These are phyloP conservation scores for Laguncularia racemosa DNA, from an alignment of 345 rosid species.

Conservation along the genomic window DNA sequence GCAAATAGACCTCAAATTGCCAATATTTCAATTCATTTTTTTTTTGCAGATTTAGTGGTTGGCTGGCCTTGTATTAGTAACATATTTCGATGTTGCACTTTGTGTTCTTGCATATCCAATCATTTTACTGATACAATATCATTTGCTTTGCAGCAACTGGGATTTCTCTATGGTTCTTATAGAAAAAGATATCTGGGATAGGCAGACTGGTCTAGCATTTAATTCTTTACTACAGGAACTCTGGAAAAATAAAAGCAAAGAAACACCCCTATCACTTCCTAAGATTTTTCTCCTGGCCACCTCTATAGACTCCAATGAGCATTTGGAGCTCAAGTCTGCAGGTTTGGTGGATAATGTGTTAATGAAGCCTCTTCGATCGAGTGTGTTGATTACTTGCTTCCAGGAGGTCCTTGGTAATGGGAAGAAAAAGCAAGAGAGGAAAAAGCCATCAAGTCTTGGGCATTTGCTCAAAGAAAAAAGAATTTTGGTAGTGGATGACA, in stretches of 20 bases:
- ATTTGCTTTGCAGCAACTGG: too few relatives aligned
- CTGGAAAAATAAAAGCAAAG: conserved; percentile 16
- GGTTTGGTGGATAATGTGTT: conserved; percentile 50
- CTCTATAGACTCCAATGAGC: conserved; percentile 30
- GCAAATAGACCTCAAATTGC: too few relatives aligned
- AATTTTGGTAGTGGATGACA: conserved; percentile 91
- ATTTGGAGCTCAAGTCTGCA: conserved; percentile 39
- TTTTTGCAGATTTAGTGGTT: too few relatives aligned
- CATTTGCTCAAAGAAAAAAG: conserved; percentile 46
- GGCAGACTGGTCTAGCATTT: conserved; percentile 31
- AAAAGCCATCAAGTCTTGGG: conserved; percentile 40
- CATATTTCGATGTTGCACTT: too few relatives aligned
- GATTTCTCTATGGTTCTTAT: conserved; percentile 48
- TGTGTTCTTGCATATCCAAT: too few relatives aligned
- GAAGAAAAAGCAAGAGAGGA: conserved; percentile 40
- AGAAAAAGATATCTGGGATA: conserved; percentile 71
- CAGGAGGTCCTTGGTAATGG: conserved; percentile 64
- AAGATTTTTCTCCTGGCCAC: conserved; percentile 54
- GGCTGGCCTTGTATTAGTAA: too few relatives aligned
- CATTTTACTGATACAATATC: too few relatives aligned
- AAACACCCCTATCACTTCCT: conserved; percentile 20
- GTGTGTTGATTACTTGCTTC: conserved; percentile 54
- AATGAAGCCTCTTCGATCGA: conserved; percentile 67
- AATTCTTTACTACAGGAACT: conserved; percentile 23
- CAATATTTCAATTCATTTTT: too few relatives aligned